A percentile compares a stretch with the other conserved stretches of the same genome.
phyloP scores from a whole-genome alignment of 2,329 filamentous ascomycete genomes.

The Cladosporium sphaerospermum region DNA sequence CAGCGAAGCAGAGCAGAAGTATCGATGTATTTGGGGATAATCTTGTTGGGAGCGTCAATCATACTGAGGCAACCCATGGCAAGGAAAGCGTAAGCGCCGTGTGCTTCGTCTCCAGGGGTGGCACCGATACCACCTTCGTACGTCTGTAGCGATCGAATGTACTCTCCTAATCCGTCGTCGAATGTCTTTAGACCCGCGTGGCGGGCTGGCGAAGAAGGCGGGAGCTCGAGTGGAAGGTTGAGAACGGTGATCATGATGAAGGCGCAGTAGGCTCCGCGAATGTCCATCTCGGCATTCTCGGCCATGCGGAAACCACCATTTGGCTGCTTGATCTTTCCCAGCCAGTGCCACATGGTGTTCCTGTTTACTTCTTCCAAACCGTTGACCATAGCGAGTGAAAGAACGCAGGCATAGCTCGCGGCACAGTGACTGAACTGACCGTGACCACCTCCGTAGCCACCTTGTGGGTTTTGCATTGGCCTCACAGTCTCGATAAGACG shows the following conservation, averaged over 20 bases:
- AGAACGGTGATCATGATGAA: conserved; percentile 78
- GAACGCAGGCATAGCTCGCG: conserved; percentile 75
- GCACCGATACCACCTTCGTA: conserved; percentile 91
- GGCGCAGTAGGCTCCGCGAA: conserved; percentile 89
- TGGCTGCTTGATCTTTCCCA: conserved; percentile 76
- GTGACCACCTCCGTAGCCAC: conserved; percentile 90
- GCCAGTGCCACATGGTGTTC: conserved; percentile 82
- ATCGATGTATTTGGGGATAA: conserved; percentile 71
- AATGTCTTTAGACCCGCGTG: conserved; percentile 59
- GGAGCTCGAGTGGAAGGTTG: conserved; percentile 73
- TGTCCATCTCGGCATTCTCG: conserved; percentile 82
- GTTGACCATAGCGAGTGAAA: conserved; percentile 73
- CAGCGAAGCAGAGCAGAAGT: conserved; percentile 72
- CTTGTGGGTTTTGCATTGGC: conserved; percentile 73
- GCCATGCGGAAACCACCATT: conserved; percentile 88
- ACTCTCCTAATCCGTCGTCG: conserved; percentile 67
- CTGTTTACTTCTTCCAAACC: conserved; percentile 73
- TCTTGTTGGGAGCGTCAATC: conserved; percentile 68
- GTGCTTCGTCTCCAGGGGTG: conserved; percentile 80
- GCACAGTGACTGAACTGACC: conserved; percentile 86
- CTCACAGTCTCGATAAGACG: conserved; percentile 63
- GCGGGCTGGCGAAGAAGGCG: conserved; percentile 63
- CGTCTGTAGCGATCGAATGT: conserved; percentile 82
- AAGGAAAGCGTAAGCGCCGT: conserved; percentile 95
- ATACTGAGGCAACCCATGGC: conserved; percentile 84